Evolutionary conservation across 1,139 yeast species (phyloP), one percentile per base, ranked within the genome.

Genomic region (Hyphopichia wangnamkhiaoensis): DNA sequence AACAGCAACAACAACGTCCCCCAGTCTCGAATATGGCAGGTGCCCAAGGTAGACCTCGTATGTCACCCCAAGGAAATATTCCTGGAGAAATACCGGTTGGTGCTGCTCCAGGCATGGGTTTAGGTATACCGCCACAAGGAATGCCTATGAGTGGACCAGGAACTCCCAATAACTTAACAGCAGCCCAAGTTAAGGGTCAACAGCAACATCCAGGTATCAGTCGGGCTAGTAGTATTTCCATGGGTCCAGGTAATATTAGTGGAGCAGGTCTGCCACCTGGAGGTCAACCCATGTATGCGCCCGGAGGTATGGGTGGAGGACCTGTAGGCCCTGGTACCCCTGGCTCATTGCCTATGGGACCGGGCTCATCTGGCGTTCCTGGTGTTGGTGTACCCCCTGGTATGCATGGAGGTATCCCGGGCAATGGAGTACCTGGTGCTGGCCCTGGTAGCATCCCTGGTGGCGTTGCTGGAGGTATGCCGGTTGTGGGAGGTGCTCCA

Each of bases 201-300:
- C 39, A 19, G 24, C 41, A 21, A 27, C 46, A 39, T 14, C 31
- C 31, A 10, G 15, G 16, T 17, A 28, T 31, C 6, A 31, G 25
- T 8, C n/a, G 34, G 14, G 21, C 34, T 13, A 21, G 34, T 33
- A 34, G 41, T 33, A 24, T 31, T 25, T 17, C 27, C 41, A 29
- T 34, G 4, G 31, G 7, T 5, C 31, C 19, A n/a, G n/a, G n/a
- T n/a, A n/a, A n/a, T n/a, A n/a, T n/a, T n/a, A n/a, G n/a, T n/a
- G n/a, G n/a, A n/a, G n/a, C n/a, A n/a, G n/a, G n/a, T n/a, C n/a
- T n/a, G n/a, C n/a, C n/a, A n/a, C n/a, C n/a, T n/a, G n/a, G n/a
- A n/a, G n/a, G n/a, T n/a, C n/a, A n/a, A n/a, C n/a, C n/a, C n/a
- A n/a, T n/a, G n/a, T n/a, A n/a, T n/a, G n/a, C n/a, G n/a, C n/a